phyloP scores from a whole-genome alignment of 225 moss, liverwort and hornwort genomes.

The Antitrichia curtipendula region DNA sequence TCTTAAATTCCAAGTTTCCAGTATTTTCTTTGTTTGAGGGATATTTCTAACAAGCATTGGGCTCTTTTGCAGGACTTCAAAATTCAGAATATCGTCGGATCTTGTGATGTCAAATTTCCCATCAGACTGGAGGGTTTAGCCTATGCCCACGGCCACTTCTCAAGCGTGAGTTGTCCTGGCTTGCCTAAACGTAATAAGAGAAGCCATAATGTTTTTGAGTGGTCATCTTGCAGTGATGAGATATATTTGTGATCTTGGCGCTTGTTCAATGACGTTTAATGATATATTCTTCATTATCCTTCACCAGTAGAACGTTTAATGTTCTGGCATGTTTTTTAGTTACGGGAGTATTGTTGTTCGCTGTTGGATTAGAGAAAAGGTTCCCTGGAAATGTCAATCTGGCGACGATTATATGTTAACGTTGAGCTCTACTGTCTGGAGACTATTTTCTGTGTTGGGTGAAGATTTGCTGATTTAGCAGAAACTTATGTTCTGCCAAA shows the following conservation, averaged over 20 bases:
- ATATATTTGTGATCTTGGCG: neutral
- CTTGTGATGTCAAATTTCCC: slow-evolving; percentile 96
- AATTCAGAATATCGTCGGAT: slow-evolving; percentile 97
- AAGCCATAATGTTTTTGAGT: neutral
- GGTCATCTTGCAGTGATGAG: neutral
- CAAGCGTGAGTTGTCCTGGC: slow-evolving; percentile 51
- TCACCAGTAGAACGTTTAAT: neutral
- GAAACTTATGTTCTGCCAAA: neutral
- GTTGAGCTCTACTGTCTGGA: neutral
- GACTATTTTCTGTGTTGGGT: neutral
- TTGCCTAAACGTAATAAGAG: neutral
- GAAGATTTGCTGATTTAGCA: neutral
- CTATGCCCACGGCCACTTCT: slow-evolving; percentile 96
- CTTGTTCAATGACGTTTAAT: neutral
- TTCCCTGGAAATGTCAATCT: neutral
- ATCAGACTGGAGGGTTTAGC: slow-evolving; percentile 93
- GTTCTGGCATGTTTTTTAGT: neutral
- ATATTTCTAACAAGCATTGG: neutral
- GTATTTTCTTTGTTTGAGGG: neutral
- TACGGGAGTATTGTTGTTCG: neutral
- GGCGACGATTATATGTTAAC: neutral
- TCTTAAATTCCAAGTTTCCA: neutral
- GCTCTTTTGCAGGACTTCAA: slow-evolving; percentile 68
- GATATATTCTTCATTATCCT: neutral
- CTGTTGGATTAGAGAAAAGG: neutral